A percentile compares a stretch with the other conserved stretches of the same genome.
Conservation (phyloP, 176 grass and related monocot genomes). For the Zizania latifolia region DNA sequence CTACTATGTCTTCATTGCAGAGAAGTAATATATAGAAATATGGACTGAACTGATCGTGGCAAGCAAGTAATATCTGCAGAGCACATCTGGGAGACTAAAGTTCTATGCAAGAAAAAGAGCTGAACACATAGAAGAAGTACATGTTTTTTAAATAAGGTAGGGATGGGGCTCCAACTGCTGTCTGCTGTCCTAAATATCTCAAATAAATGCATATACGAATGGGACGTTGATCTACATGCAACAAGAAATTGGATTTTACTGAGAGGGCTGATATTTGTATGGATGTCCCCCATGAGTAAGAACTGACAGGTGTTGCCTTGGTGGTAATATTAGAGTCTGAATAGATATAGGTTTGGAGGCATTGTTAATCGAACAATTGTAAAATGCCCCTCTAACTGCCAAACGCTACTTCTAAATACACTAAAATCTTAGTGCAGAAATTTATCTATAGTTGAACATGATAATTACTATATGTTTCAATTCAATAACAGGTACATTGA, state of each 20-base stretch:
- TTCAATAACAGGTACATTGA: constrained; percentile 52
- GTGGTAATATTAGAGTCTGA: neutral
- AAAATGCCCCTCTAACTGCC: neutral
- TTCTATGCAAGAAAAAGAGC: neutral
- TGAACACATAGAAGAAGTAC: neutral
- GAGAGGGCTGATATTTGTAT: neutral
- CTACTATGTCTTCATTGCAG: constrained; percentile 24
- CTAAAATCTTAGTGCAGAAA: neutral
- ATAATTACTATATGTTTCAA: neutral
- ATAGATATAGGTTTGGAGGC: neutral
- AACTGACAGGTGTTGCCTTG: no score
- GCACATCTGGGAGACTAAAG: neutral
- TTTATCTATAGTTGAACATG: neutral
- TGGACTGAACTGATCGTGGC: neutral
- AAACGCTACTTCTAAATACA: no score
- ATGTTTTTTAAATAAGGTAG: neutral
- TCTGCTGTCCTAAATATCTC: neutral
- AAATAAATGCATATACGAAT: neutral
- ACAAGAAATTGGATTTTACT: neutral
- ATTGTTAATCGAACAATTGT: constrained; percentile 31
- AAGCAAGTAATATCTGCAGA: constrained; percentile 9
- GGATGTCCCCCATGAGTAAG: neutral
- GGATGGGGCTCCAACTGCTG: neutral
- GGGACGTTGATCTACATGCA: neutral
- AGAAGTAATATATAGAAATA: constrained; percentile 36